Percentiles rank a stretch among this genome's conserved stretches.
Conservation (phyloP, 2,329 filamentous ascomycete genomes). For the Samsoniella hepiali region DNA sequence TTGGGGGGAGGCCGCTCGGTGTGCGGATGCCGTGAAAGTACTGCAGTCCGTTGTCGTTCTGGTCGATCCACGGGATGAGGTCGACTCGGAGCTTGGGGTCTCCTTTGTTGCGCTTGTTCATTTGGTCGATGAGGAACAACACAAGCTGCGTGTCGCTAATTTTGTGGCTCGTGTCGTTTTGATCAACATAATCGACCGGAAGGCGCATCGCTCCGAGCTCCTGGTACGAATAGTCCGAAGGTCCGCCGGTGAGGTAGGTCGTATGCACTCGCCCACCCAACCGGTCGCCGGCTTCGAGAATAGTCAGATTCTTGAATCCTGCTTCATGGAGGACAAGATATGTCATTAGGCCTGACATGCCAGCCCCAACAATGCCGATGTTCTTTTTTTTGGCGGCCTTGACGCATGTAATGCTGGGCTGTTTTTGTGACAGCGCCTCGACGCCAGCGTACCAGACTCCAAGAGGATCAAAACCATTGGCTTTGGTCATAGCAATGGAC, state of each 20-base stretch:
- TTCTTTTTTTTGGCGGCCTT: constrained; percentile 37
- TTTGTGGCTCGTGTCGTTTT: constrained; percentile 53
- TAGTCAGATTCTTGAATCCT: constrained; percentile 58
- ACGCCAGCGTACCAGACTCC: constrained; percentile 61
- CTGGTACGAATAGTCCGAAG: constrained; percentile 64
- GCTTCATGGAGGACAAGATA: constrained; percentile 47
- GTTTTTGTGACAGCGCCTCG: constrained; percentile 52
- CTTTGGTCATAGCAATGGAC: constrained; percentile 47
- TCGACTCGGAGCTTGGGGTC: constrained; percentile 48
- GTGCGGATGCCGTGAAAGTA: constrained; percentile 47
- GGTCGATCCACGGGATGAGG: constrained; percentile 62
- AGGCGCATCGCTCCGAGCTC: constrained; percentile 67
- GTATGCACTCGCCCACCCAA: constrained; percentile 64
- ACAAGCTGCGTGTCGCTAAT: constrained; percentile 63
- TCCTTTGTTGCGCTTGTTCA: constrained; percentile 59
- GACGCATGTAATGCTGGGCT: constrained; percentile 39
- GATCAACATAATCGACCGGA: constrained; percentile 49
- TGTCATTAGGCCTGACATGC: constrained; percentile 64
- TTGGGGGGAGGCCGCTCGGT: constrained; percentile 51
- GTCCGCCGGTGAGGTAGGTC: constrained; percentile 56
- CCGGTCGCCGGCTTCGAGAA: constrained; percentile 58
- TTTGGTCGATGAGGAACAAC: constrained; percentile 57
- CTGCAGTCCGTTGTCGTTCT: constrained; percentile 50
- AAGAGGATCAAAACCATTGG: constrained; percentile 44
- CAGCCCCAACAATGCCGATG: constrained; percentile 63